Conservation (phyloP, 2,329 filamentous ascomycete species). For the Ophiostoma australiae region DNA sequence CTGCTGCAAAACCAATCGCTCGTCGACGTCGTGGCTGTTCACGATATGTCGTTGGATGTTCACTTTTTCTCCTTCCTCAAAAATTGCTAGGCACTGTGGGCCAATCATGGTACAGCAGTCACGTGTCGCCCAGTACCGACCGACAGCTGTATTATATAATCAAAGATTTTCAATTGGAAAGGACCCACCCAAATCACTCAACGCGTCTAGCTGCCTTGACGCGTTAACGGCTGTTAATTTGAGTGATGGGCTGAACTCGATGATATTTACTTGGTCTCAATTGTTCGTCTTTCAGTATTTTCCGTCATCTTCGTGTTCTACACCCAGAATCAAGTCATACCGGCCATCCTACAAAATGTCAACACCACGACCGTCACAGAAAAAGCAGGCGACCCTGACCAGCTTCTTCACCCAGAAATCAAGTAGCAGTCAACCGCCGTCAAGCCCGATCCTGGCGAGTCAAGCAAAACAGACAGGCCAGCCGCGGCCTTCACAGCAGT, state of each 20-base stretch:
- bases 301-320: not conserved
- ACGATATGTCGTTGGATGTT: slow-evolving; percentile 14
- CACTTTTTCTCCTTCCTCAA: slow-evolving; percentile 15
- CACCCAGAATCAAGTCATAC: not conserved
- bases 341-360: not conserved
- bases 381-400: slow-evolving; percentile 77
- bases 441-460: slow-evolving; percentile 15
- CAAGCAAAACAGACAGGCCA: slow-evolving; percentile 27
- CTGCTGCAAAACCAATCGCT: slow-evolving; percentile 10
- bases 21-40: slow-evolving; percentile 9
- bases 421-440: slow-evolving; percentile 28
- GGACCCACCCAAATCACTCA: slow-evolving; percentile 4
- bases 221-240: not conserved
- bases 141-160: slow-evolving; percentile 2
- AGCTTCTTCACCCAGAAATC: slow-evolving; percentile 73
- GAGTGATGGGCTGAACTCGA: not conserved
- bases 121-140: not conserved
- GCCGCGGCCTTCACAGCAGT: slow-evolving; percentile 25
- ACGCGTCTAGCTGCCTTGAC: not conserved
- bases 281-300: not conserved
- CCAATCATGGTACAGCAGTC: not conserved
- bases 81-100: slow-evolving; percentile 21
- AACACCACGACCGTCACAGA: slow-evolving; percentile 42
- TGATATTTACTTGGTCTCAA: not conserved
- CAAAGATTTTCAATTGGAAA: not conserved